A percentile compares a stretch with the other conserved stretches of the same genome.
Evolutionary conservation across 1,139 yeast species (phyloP).

Genomic region (Petasospora rhodanensis): DNA sequence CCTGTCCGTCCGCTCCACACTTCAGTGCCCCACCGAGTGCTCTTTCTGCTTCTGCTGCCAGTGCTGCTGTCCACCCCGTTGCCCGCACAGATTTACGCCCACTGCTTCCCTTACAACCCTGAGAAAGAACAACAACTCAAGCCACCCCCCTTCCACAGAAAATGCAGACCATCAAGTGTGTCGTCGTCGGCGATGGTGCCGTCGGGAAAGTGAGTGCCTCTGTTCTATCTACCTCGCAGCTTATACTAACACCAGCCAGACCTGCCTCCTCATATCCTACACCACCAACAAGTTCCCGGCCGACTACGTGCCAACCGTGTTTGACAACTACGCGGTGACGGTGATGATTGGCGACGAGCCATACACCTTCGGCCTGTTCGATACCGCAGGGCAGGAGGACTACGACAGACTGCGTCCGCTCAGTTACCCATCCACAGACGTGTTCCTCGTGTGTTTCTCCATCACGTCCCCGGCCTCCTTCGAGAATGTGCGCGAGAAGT

Average conservation of each 20-base stretch:
- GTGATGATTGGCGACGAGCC: constrained; percentile 99
- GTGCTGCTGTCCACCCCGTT: no score
- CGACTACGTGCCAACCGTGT: constrained; percentile 86
- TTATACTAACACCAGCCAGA: constrained; percentile 31
- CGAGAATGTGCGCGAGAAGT: constrained; percentile 94
- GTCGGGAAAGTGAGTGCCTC: constrained; percentile 60
- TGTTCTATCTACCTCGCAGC: not conserved
- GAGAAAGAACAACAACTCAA: no score
- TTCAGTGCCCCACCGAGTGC: no score
- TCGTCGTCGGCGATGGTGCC: constrained; percentile 97
- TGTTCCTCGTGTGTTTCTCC: constrained; percentile 88
- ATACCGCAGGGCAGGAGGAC: constrained; percentile 99
- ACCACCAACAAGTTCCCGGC: constrained; percentile 86
- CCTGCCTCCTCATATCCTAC: constrained; percentile 85
- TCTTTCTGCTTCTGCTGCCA: no score
- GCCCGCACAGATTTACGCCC: no score
- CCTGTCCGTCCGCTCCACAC: no score
- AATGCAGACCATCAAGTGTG: constrained; percentile 92
- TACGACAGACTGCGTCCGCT: constrained; percentile 95
- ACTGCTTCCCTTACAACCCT: no score
- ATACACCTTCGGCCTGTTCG: constrained; percentile 90
- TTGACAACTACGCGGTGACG: constrained; percentile 96
- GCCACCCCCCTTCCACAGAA: no score
- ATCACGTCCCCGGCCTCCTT: constrained; percentile 97
- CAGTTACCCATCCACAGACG: constrained; percentile 95